Base-by-base conservation (phyloP, 1,139 yeast species). In the Kluyveromyces marxianus region DNA sequence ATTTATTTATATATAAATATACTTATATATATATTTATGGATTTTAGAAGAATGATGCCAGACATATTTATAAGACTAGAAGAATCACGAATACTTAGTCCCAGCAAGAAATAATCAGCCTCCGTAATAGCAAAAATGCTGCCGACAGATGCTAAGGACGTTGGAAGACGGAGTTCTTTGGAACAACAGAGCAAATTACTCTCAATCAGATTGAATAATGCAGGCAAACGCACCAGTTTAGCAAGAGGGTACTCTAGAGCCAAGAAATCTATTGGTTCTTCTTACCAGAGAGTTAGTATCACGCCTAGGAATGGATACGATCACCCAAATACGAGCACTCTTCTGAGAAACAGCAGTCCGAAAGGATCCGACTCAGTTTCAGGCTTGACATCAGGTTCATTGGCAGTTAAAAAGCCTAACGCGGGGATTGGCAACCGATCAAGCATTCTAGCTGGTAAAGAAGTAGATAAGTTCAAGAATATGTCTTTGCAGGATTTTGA, bases 401-500 rank as follows among this genome's bases (percentile, higher is more conserved):
- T 29, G 26, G 21, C 29, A 14, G 25, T 30, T 14, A 30, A 37
- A 21, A 37, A 37, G 29, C 24, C 32, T 4, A 29, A 29, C 26
- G 2, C 35, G 36, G 34, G 14, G 34, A n/a, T 10, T 2, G 14
- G 14, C 14, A 32, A n/a, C 2, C 34, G 34, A n/a, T 5, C 14
- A 32, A n/a, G 21, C 4, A 32, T 10, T 4, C 14, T 32, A 10
- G 14, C 4, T 6, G 34, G 14, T 7, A n/a, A 32, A 5, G 14
- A 10, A 14, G 21, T 14, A n/a, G 14, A 10, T 32, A 32, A 32
- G 34, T 40, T 40, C 3, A 27, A 34, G 8, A 28, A 40, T 10
- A 40, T 59, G 39, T 44, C 53, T n/a, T 50, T 58, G 41, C 53
- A 52, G 62, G 95, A 87, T 60, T 92, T 88, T 68, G 96, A 89